Percentiles rank a stretch among this genome's conserved stretches.
Conservation (phyloP, 768 basidiomycete genomes). For the Phylloporus rhodoxanthus region DNA sequence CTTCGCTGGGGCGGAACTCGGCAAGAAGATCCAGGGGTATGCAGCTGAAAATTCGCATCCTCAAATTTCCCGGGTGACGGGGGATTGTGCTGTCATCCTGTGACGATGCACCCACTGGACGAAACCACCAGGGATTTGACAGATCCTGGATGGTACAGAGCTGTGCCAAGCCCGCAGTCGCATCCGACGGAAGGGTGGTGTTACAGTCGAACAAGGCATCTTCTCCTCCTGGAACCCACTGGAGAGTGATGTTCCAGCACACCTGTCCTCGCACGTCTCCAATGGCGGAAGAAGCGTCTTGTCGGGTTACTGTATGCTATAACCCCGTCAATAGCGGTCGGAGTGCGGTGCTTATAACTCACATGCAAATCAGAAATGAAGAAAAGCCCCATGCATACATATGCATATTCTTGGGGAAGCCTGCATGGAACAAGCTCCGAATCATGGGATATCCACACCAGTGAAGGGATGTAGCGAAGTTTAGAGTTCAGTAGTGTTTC, state of each 20-base stretch:
- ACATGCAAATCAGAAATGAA: conserved; percentile 38
- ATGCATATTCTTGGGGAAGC: conserved; percentile 36
- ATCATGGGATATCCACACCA: conserved; percentile 35
- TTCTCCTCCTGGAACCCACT: conserved; percentile 50
- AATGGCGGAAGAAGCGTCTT: not conserved
- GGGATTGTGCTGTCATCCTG: conserved; percentile 12
- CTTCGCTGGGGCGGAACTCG: conserved; percentile 26
- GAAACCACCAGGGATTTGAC: conserved; percentile 21
- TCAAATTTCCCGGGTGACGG: conserved; percentile 19
- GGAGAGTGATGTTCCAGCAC: conserved; percentile 41
- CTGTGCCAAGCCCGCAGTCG: not conserved
- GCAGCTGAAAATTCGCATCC: conserved; percentile 24
- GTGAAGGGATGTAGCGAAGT: conserved; percentile 34
- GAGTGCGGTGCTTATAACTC: conserved; percentile 5
- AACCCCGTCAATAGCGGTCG: conserved; percentile 4
- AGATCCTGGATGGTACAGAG: not conserved
- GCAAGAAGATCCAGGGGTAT: conserved; percentile 30
- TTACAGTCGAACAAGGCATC: conserved; percentile 22
- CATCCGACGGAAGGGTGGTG: not conserved
- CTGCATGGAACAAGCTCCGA: conserved; percentile 21
- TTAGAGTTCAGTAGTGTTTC: conserved; percentile 39
- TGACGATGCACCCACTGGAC: conserved; percentile 4
- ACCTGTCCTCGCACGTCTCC: conserved; percentile 29
- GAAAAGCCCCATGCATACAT: conserved; percentile 44
- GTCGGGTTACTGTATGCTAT: conserved; percentile 12